Percentiles rank a stretch among this genome's conserved stretches.
Conservation (phyloP, 371 early-diverging fungal genomes). For the Rhizopus microsporus region DNA sequence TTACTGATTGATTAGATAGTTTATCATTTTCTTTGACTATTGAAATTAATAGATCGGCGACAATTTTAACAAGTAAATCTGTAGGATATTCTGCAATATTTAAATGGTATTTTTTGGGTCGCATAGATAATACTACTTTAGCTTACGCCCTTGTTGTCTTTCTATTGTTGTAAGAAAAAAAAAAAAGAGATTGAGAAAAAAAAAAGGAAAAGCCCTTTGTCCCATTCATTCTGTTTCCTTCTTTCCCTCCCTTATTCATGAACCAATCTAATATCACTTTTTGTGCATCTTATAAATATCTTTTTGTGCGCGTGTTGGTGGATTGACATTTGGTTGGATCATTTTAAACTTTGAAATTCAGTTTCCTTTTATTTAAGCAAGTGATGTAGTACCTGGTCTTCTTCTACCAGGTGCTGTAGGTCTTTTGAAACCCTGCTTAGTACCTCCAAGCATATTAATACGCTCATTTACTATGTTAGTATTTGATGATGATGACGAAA, state of each 20-base stretch:
- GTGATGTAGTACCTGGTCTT: slow-evolving; percentile 29
- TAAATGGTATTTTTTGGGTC: slow-evolving; percentile 16
- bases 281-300: neutral
- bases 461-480: slow-evolving; percentile 36
- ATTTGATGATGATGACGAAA: slow-evolving; percentile 27
- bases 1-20: slow-evolving; percentile 56
- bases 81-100: slow-evolving; percentile 46
- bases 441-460: slow-evolving; percentile 47
- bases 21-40: slow-evolving; percentile 69
- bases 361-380: neutral
- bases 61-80: slow-evolving; percentile 36
- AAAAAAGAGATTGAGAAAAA: neutral
- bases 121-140: slow-evolving; percentile 2
- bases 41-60: slow-evolving; percentile 55
- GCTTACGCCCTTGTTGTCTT: too few relatives aligned
- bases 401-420: slow-evolving; percentile 55
- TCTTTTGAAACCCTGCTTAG: slow-evolving; percentile 43
- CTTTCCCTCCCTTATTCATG: neutral
- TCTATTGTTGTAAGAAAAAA: neutral
- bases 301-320: neutral
- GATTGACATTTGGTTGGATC: slow-evolving; percentile 8
- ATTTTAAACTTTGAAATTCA: neutral
- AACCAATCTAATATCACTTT: slow-evolving; percentile 4
- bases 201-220: slow-evolving; percentile 5
- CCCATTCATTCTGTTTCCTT: too few relatives aligned